These are phyloP conservation scores for Geotrichum candidum DNA, from an alignment of 1,139 yeast genomes.

Conservation along the genomic window DNA sequence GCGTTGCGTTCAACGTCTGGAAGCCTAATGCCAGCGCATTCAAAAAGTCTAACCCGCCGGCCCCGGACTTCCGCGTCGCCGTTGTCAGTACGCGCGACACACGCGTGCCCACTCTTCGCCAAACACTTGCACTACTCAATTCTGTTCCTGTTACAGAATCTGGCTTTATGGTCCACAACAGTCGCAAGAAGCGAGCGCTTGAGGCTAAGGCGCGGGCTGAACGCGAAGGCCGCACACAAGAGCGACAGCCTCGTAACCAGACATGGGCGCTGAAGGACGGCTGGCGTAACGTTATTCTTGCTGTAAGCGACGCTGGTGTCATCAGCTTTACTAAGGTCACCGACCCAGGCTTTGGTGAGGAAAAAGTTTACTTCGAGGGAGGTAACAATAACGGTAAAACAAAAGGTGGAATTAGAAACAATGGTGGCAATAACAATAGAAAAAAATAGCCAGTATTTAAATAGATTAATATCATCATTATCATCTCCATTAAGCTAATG, in stretches of 20 bases:
- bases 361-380: slow-evolving; percentile 3
- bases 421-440: not conserved
- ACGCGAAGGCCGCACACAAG: slow-evolving; percentile 20
- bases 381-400: not conserved
- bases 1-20: slow-evolving; percentile 64
- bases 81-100: slow-evolving; percentile 49
- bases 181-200: slow-evolving; percentile 16
- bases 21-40: slow-evolving; percentile 64
- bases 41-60: slow-evolving; percentile 61
- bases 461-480: not conserved
- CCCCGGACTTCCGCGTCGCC: slow-evolving; percentile 70
- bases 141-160: slow-evolving; percentile 26
- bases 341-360: slow-evolving; percentile 49
- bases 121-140: slow-evolving; percentile 33
- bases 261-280: slow-evolving; percentile 43
- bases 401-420: not conserved
- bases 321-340: slow-evolving; percentile 58
- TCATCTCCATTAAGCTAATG: not conserved
- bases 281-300: slow-evolving; percentile 49
- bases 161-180: slow-evolving; percentile 21
- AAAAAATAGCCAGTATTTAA: not conserved
- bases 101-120: slow-evolving; percentile 48
- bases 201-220: slow-evolving; percentile 24
- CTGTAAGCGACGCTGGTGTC: slow-evolving; percentile 66
- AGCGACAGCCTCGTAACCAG: slow-evolving; percentile 24